Base-by-base conservation (phyloP, 495 filamentous ascomycete genomes). In the Aspergillus kassunensis region DNA sequence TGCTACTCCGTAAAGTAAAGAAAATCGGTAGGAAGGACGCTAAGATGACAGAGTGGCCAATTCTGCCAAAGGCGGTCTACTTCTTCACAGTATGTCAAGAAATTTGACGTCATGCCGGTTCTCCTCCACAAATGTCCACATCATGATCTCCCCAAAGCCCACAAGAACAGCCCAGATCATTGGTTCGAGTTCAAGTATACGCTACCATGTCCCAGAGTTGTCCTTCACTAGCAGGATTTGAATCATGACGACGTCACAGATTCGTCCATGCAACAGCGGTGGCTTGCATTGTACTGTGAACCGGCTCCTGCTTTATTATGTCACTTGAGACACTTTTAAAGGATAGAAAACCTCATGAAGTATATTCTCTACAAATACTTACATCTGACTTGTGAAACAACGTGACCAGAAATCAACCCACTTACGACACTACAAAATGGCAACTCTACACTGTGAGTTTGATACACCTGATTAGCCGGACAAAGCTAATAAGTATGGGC, bases 391-490 rank as follows among this genome's bases (percentile, higher is more conserved):
- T 18, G 27, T 20, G 12, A 24, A 2, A 45, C 9, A 20, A 3
- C 21, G 1, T 27, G 33, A 13, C 40, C 12, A 19, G 27, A 23
- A 39, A 31, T n/a, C n/a, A n/a, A n/a, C n/a, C n/a, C n/a, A n/a
- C 20, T 15, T 54, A 16, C 36, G 39, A 35, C 51, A 65, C 37
- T 10, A 13, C 30, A 75, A 59, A 63, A 84, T 84, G 82, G 78
- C 81, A 15, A 80, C 79, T 66, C 73, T 85, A 54, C 74, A 83
- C 64, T 85, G 82, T 85, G 72, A 74, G 81, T 41, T 33, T 41
- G 19, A 31, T 25, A n/a, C 35, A 7, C 9, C 21, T 6, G 23
- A 9, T 33, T 37, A 18, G 19, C 6, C 29, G 7, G 8, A 11
- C 25, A 37, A 30, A 47, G 18, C 44, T 57, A 44, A 39, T 24